Percentiles rank a stretch among this genome's conserved stretches.
These are phyloP conservation scores for Mucor lusitanicus DNA, from an alignment of 371 early-diverging fungal genomes.

Conservation along the genomic window DNA sequence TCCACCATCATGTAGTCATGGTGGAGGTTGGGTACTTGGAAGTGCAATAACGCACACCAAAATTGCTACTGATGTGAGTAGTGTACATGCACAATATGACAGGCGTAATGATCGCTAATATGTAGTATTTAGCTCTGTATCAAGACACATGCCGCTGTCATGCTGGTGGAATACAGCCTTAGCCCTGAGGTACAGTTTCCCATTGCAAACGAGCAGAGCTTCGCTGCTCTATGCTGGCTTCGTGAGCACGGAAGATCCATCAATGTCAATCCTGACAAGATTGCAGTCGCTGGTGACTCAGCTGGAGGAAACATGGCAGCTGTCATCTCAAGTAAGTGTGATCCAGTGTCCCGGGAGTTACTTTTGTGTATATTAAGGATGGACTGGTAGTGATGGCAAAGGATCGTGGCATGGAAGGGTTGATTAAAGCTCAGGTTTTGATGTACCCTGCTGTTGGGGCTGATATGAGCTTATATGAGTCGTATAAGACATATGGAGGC, in stretches of 20 bases:
- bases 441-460: constrained; percentile 20
- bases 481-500: constrained; percentile 12
- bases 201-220: constrained; percentile 19
- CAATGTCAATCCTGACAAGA: constrained; percentile 9
- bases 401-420: constrained; percentile 8
- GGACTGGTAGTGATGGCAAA: constrained; percentile 20
- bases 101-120: not conserved
- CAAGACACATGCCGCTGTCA: constrained; percentile 9
- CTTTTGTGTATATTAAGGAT: not conserved
- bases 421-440: constrained; percentile 18
- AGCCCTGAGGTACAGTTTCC: constrained; percentile 28
- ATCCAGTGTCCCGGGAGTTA: not conserved
- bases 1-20: not conserved
- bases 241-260: constrained; percentile 9
- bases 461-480: not conserved
- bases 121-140: constrained; percentile 6
- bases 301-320: constrained; percentile 35
- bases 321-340: constrained; percentile 16
- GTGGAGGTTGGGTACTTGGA: constrained; percentile 19
- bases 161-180: constrained; percentile 21
- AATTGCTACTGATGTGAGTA: constrained; percentile 17
- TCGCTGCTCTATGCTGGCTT: constrained; percentile 15
- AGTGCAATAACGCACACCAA: constrained; percentile 12
- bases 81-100: not conserved
- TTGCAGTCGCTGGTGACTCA: constrained; percentile 27